These are phyloP conservation scores for Pleurotus cornucopiae DNA, from an alignment of 768 basidiomycete species.

Conservation along the genomic window DNA sequence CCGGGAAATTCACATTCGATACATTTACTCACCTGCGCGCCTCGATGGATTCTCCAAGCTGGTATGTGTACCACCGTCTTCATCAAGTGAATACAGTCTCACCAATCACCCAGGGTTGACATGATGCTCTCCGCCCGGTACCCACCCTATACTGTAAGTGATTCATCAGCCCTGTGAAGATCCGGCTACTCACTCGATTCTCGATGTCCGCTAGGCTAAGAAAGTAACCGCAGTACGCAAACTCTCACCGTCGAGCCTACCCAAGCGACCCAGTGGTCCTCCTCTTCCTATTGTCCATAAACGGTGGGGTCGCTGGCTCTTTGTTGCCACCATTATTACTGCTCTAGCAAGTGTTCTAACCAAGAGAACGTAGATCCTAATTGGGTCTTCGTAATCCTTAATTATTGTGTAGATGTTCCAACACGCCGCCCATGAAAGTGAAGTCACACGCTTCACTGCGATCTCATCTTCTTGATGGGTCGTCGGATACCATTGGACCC, in stretches of 20 bases:
- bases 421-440: too few species aligned
- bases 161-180: too few species aligned
- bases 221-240: slow-evolving; percentile 25
- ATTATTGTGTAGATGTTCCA: too few species aligned
- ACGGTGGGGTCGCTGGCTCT: slow-evolving; percentile 45
- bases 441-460: too few species aligned
- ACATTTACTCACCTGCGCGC: slow-evolving; percentile 73
- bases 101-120: slow-evolving; percentile 40
- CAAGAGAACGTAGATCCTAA: slow-evolving; percentile 27
- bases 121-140: slow-evolving; percentile 46
- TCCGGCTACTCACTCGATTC: too few species aligned
- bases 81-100: slow-evolving; percentile 3
- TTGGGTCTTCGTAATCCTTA: too few species aligned
- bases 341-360: slow-evolving; percentile 41
- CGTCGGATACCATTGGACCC: too few species aligned
- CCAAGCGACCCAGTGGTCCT: slow-evolving; percentile 39
- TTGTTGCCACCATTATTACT: slow-evolving; percentile 28
- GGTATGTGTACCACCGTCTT: slow-evolving; percentile 28
- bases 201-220: slow-evolving; percentile 18
- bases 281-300: slow-evolving; percentile 23
- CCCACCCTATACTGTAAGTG: slow-evolving; percentile 53
- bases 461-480: too few species aligned
- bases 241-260: slow-evolving; percentile 29
- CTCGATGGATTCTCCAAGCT: slow-evolving; percentile 54
- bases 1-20: slow-evolving; percentile 73